Evolutionary conservation across 352 stramenopile genomes (phyloP), one percentile per base, ranked within the genome.

Genomic region (Hyaloperonospora brassicae): DNA sequence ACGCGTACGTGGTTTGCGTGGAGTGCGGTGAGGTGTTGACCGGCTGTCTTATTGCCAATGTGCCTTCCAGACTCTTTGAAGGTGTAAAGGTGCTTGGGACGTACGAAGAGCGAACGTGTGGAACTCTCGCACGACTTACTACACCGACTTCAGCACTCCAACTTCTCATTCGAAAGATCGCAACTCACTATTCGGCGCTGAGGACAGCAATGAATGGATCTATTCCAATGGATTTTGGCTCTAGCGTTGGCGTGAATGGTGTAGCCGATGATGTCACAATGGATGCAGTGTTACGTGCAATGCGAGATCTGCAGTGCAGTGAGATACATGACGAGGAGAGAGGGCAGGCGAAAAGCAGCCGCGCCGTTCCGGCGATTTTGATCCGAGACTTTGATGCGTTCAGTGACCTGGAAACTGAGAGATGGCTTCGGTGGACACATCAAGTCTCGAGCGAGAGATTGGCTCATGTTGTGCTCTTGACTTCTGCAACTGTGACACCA

Each of bases 401-500:
- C 44, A 65, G 55, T 23, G 61, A 71, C 22, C 56, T 56, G 2
- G 57, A 79, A 21, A 51, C 50, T 1, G 61, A 67, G 22, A 58
- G 35, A 27, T 84, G 64, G 66, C 50, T 89, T 11, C 47, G 61
- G 12, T 91, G 80, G 80, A 65, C 66, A 3, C 62, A 84, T 38
- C 55, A 68, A 21, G 60, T 85, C 13, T 84, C 76, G 1, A 69
- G 30, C 9, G 51, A 61, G 0, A 66, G 68, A 0, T 52, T 91
- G 21, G 78, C 76, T 4, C 62, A 91, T 50, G 78, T 89, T 5
- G 69, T 89, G 17, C 31, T 87, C 34, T 52, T 69, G 14, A 86
- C 76, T 8, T 61, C 34, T 0, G 48, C 49, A 4, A 53, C 68
- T 0, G 50, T 89, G n/a, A 89, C 80, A 7, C 72, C 74, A 0